Base-by-base conservation (phyloP, 2,329 filamentous ascomycete genomes). In the Epichloe sibirici region DNA sequence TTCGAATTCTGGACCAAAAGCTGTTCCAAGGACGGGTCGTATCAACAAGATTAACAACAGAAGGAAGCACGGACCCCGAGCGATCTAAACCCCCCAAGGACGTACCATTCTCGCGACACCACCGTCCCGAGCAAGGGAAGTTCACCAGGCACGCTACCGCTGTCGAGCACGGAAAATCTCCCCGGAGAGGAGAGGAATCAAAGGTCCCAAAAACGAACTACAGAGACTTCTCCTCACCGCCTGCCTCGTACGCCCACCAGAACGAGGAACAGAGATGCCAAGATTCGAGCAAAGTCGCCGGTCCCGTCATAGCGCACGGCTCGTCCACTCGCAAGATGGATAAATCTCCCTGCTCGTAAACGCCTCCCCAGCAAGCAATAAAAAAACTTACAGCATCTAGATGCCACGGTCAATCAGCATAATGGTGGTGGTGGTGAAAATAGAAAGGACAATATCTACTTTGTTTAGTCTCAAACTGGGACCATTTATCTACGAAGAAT, bases 1-100 rank as follows among this genome's bases (percentile, higher is more conserved):
- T 60, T 42, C 57, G 61, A 21, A 56, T 59, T 39, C 53, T 67
- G 13, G 56, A 64, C 48, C 58, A 60, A 49, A 55, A 60, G 35
- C 54, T 56, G 5, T 67, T 65, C 43, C 57, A 60, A 44, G 56
- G 58, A 8, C 58, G 58, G 12, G 57, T 57, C 38, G 55, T 67
- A 21, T 53, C 52, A 11, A 34, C 53, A 11, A 45, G 43, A 43
- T 5, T 52, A 9, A 34, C 44, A n/a, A n/a, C 11, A 25, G 46
- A 49, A 25, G n/a, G 49, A 11, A 23, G 15, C 25, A 21, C n/a
- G 17, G 49, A 49, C 8, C 13, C 42, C 13, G 40, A 46, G 44
- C 37, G 48, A 28, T 28, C 15, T 37, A 47, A 44, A 11, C 47
- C 43, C 1, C 7, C 7, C 28, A 50, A 47, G 31, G 43, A 50